Evolutionary conservation across 345 rosid genomes (phyloP), one percentile per base, ranked within the genome.

Genomic region (Citrus mangshanensis): DNA sequence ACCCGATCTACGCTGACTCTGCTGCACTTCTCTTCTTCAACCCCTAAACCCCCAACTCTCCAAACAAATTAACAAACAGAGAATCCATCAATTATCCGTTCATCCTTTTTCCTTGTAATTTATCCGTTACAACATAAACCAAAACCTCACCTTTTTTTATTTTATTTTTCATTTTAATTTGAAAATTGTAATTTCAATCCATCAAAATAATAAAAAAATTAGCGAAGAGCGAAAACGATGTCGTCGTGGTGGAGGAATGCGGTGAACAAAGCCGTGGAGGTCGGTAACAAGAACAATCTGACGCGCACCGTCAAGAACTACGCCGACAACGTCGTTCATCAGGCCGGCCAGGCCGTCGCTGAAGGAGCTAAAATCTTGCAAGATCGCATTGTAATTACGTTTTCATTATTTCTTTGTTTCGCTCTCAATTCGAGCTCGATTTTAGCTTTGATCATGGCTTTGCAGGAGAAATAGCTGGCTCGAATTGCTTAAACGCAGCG

Each of bases 361-460:
- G 99, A 89, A 82, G 99, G 99, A 75, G 97, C 99, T 80, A 96
- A 94, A 89, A 87, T 96, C 86, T 73, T 96, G 66, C 99, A 96
- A 72, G 98, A 96, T 87, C 96, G 97, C 80, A 90, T 96, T 78
- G 99, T 95, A 87, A 87, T 54, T 35, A 77, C 24, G 51, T 37
- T 74, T 32, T 70, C 5, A 5, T 58, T 34, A 35, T 37, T 51
- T 58, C 27, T 7, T 24, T 60, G 54, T 60, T 28, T 40, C 16
- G 25, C 35, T 25, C 34, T 51, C 25, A 8, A 24, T 37, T 54
- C 67, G 64, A 56, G 51, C 61, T 66, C 16, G 35, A 9, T 27
- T 75, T 30, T 65, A 65, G 78, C 54, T 32, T 73, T 28, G 8
- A 73, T 58, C 10, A 1, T 73, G 46, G 12, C n/a, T 46, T 65